Base-by-base conservation (phyloP, 1,284 basidiomycete species). In the Coniophora puteana region DNA sequence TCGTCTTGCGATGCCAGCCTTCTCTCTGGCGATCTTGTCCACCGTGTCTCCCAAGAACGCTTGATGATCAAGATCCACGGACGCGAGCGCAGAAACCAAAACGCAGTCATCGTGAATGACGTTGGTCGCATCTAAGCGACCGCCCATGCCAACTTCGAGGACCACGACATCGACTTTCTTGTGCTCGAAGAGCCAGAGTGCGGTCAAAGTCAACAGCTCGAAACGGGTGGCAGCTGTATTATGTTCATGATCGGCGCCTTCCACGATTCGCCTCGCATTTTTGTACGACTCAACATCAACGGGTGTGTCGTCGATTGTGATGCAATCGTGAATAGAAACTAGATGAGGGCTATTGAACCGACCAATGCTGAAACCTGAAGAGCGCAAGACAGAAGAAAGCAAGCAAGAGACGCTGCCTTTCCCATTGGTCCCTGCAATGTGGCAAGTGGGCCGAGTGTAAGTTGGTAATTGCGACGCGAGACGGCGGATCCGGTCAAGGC, bases 341-440 rank as follows among this genome's bases (percentile, higher is more conserved):
- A 99, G 81, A 60, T 98, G 94, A 0, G 96, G 96, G 50, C 83
- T 90, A 63, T 95, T 98, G 74, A 93, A 99, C 23, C 89, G 76
- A 4, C 89, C 95, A 3, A 90, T 79, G 12, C 71, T 68, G 37
- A 87, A 53, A 10, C 52, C 49, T 21, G 83, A 74, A 8, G 69
- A 59, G 2, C 58, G 58, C 12, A 98, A 66, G 48, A 93, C 83
- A 14, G 87, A 88, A 4, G 91, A 80, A 11, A 97, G 66, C 38
- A 94, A 71, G 2, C 87, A 84, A 7, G 91, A 85, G 8, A 94
- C 90, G 45, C 88, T 93, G 21, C 96, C 96, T 64, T 99, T 99
- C 22, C 95, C 95, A 64, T 99, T 99, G 0, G 96, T 99, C 0
- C 96, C 95, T 4, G 93, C 85, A 38, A 99, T 77, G 58, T 99